phyloP scores from a whole-genome alignment of 2,329 filamentous ascomycete genomes.

The Phoma sp. region DNA sequence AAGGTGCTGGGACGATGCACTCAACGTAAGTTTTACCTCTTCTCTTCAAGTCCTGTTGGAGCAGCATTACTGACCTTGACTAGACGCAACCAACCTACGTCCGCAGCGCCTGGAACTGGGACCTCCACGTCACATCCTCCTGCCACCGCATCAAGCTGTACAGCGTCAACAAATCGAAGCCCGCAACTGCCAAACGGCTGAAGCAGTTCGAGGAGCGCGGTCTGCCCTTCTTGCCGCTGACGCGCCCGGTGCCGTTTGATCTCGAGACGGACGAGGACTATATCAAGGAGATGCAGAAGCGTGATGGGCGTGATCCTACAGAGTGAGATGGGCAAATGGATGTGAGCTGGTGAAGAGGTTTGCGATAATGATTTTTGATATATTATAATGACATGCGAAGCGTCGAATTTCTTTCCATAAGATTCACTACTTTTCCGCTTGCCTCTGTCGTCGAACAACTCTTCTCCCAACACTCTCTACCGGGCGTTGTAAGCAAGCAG shows the following conservation, averaged over 20 bases:
- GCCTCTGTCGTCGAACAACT: too few relatives aligned
- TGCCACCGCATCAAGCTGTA: constrained; percentile 64
- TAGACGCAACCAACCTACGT: constrained; percentile 53
- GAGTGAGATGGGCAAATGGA: neutral
- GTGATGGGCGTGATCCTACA: constrained; percentile 18
- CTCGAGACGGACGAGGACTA: constrained; percentile 59
- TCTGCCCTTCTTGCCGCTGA: constrained; percentile 60
- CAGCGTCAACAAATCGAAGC: constrained; percentile 63
- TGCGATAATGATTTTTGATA: too few relatives aligned
- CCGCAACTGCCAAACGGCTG: constrained; percentile 57
- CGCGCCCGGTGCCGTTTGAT: constrained; percentile 58
- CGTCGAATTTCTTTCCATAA: too few relatives aligned
- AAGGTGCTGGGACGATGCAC: constrained; percentile 53
- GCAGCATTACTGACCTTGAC: constrained; percentile 10
- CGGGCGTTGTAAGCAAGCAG: constrained; percentile 37
- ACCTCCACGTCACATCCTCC: constrained; percentile 67
- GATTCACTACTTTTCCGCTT: too few relatives aligned
- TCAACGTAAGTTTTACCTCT: constrained; percentile 43
- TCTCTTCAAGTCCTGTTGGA: neutral
- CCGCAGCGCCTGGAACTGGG: constrained; percentile 64
- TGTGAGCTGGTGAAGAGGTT: too few relatives aligned
- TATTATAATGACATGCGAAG: too few relatives aligned
- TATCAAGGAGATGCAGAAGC: constrained; percentile 48
- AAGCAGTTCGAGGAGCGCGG: constrained; percentile 58
- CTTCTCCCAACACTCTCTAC: neutral